A percentile compares a stretch with the other conserved stretches of the same genome.
These are phyloP conservation scores for Solanum etuberosum DNA, from an alignment of 257 asterid genomes.

Conservation along the genomic window DNA sequence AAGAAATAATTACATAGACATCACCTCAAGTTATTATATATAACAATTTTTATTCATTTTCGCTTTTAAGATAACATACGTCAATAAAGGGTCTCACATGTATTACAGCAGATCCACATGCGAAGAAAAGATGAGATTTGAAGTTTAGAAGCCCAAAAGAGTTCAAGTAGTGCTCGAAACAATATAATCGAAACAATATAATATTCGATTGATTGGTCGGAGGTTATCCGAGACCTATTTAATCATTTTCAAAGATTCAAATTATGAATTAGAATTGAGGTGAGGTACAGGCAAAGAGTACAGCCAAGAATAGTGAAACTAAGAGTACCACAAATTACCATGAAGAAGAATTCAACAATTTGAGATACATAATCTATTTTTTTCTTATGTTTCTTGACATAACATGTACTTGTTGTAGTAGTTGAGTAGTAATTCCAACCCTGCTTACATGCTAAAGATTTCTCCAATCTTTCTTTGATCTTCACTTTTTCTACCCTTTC, in stretches of 20 bases:
- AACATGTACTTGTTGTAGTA: not conserved
- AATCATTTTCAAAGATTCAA: not conserved
- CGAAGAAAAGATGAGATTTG: not conserved
- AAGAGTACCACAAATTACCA: constrained; percentile 18
- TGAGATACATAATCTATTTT: not conserved
- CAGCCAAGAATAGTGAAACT: constrained; percentile 33
- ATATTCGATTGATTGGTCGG: not conserved
- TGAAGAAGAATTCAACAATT: constrained; percentile 11
- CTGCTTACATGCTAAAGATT: constrained; percentile 4
- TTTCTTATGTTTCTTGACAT: not conserved
- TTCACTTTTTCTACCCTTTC: constrained; percentile 34
- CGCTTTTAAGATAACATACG: not conserved
- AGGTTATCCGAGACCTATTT: not conserved
- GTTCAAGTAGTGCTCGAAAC: not conserved
- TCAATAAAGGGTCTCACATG: not conserved
- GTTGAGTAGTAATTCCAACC: constrained; percentile 33
- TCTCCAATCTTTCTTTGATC: constrained; percentile 32
- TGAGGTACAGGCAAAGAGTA: constrained; percentile 25
- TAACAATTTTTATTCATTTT: not conserved
- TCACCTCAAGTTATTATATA: not conserved
- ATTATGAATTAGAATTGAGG: constrained; percentile 29
- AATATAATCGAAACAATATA: not conserved
- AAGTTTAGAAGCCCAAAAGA: not conserved
- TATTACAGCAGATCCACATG: not conserved
- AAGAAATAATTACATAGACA: not conserved